A percentile compares a stretch with the other conserved stretches of the same genome.
Evolutionary conservation across 106 monocot species (phyloP).

Genomic region (Dendrobium catenatum): DNA sequence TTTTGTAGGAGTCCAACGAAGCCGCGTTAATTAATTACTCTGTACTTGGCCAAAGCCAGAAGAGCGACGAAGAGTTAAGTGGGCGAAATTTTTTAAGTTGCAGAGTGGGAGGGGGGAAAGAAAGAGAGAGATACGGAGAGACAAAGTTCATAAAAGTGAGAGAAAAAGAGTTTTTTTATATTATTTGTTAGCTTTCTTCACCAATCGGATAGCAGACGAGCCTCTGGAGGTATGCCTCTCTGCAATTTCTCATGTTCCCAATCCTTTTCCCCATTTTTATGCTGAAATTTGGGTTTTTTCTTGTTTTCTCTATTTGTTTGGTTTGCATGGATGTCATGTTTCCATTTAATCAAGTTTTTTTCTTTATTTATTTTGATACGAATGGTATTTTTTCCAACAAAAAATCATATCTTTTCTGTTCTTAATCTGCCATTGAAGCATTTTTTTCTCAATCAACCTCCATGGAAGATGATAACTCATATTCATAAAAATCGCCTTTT

Average conservation of each 20-base stretch:
- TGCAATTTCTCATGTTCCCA: neutral
- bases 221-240: neutral
- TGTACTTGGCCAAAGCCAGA: neutral
- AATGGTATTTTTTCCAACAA: neutral
- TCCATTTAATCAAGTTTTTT: neutral
- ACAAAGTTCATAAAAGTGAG: neutral
- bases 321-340: neutral
- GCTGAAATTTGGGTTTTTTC: neutral
- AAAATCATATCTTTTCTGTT: neutral
- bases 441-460: neutral
- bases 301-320: neutral
- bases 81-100: neutral
- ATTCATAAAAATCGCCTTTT: neutral
- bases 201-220: neutral
- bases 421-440: neutral
- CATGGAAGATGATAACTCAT: neutral
- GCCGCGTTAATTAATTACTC: neutral
- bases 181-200: neutral
- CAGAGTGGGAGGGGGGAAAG: constrained; percentile 10
- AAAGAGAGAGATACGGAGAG: no score
- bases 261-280: neutral
- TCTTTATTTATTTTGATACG: neutral
- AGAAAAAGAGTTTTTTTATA: neutral
- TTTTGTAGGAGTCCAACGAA: neutral
- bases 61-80: neutral